Percentiles rank a stretch among this genome's conserved stretches.
Conservation (phyloP, 345 rosid species). For the Carallia brachiata region DNA sequence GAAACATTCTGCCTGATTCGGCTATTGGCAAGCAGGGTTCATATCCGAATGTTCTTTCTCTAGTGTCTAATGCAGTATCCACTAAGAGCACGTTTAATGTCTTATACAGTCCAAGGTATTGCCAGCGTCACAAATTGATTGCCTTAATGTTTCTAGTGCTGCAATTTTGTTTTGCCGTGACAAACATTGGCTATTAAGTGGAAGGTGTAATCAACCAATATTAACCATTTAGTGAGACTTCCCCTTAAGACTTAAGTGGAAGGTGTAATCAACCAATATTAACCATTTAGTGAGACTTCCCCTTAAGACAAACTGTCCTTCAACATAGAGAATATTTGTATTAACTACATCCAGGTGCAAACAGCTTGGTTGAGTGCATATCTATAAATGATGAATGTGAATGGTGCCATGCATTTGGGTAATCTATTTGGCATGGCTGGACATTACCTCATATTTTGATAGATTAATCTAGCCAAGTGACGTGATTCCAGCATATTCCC, state of each 20-base stretch:
- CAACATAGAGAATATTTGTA: neutral
- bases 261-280: neutral
- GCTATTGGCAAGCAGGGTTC: conserved; percentile 52
- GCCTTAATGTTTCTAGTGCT: neutral
- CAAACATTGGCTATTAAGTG: neutral
- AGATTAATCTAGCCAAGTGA: neutral
- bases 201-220: neutral
- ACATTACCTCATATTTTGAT: neutral
- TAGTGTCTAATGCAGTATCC: conserved; percentile 64
- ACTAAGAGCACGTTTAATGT: conserved; percentile 65
- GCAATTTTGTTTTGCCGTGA: neutral
- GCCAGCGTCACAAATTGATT: neutral
- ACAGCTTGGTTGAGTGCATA: neutral
- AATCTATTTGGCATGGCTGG: neutral
- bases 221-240: neutral
- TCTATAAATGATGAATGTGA: neutral
- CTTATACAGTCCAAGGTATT: conserved; percentile 85
- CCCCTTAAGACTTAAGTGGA: neutral
- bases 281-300: neutral
- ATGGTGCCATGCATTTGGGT: too few relatives aligned
- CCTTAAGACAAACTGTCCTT: neutral
- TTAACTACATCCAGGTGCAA: neutral
- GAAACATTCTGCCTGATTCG: conserved; percentile 72
- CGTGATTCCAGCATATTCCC: too few relatives aligned
- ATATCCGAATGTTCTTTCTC: conserved; percentile 48